Evolutionary conservation across 192 early-diverging fungal genomes (phyloP), one percentile per base, ranked within the genome.

Genomic region (Coemansia sp.): DNA sequence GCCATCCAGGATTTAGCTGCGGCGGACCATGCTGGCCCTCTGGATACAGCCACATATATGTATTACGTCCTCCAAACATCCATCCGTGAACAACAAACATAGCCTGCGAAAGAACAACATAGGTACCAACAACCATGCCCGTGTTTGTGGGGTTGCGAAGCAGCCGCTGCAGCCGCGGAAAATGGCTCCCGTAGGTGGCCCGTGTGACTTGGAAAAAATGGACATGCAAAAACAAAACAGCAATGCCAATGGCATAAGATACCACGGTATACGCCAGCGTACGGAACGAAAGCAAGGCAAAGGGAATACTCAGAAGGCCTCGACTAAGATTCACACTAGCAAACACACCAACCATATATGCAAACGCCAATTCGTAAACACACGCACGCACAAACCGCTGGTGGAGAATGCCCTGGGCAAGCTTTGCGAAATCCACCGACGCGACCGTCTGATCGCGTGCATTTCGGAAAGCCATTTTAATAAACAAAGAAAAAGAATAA

Each of bases 311-410:
- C 48, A 68, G 63, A 4, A 68, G 18, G 48, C 80, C 80, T 12
- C 48, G 32, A 25, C 52, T 62, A 5, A 82, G 20, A 50, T 66
- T 71, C 33, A 77, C 17, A 50, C 73, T 76, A 2, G 66, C 74
- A 6, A 71, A 61, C 12, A 74, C 71, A 4, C 75, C 74, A 28
- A 68, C 60, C 11, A 62, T 33, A 38, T 82, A 82, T 17, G 80
- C 75, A 48, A 77, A 65, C 22, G 61, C 57, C 51, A 74, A 59
- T 63, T 77, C 57, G 60, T 82, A 82, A 28, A 71, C 56, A 45
- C 71, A 74, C 22, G 75, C 80, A 12, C 80, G 80, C 32, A 77
- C n/a, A 30, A 77, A 71, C 18, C 80, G 75, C 68, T 77, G 71
- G 50, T 51, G 40, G 48, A 77, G 62, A 61, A 73, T 64, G 3